Base-by-base conservation (phyloP, 208 protist genomes). In the Wallacemonas rigidus region DNA sequence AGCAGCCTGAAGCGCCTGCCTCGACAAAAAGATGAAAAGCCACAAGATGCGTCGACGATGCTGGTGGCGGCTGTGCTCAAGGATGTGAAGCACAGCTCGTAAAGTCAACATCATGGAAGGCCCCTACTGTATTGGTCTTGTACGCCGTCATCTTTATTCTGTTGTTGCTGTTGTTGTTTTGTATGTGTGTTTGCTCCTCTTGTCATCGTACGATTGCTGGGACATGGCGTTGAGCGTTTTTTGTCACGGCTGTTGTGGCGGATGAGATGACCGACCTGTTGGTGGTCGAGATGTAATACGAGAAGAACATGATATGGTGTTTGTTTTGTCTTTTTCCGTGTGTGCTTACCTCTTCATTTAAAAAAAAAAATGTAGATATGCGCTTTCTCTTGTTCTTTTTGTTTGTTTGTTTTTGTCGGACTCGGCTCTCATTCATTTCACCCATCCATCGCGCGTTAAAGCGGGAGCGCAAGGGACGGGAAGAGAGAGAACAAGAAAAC, bases 1-100 rank as follows among this genome's bases (percentile, higher is more conserved):
- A 77, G 81, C 67, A 88, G 83, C 48, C 67, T 88, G 17, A 81
- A 81, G 9, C 73, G 75, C 54, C 45, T 81, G 8, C 78, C 82
- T 8, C 51, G 51, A 11, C 67, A 81, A 47, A 11, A 57, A 8
- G 15, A 48, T 14, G n/a, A 65, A 17, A 50, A 50, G n/a, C 38
- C 60, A 15, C 43, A 45, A 9, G 60, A 65, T 35, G 15, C 60
- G 14, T 65, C 60, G 6, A 65, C 60, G 41, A 8, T 50, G 8
- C 36, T 65, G 4, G 60, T 65, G 41, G 60, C 44, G 11, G 60
- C 60, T 26, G 60, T 65, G 38, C 26, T 65, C 4, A 65, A 65
- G 43, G 60, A 50, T 53, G 60, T 1, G 40, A 6, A 26, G 9
- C 41, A 50, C 60, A 65, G 11, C 60, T 53, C 38, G 8, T 44